A percentile compares a stretch with the other conserved stretches of the same genome.
These are phyloP conservation scores for Xylogone sp. DNA, from an alignment of 2,329 filamentous ascomycete species.

Conservation along the genomic window DNA sequence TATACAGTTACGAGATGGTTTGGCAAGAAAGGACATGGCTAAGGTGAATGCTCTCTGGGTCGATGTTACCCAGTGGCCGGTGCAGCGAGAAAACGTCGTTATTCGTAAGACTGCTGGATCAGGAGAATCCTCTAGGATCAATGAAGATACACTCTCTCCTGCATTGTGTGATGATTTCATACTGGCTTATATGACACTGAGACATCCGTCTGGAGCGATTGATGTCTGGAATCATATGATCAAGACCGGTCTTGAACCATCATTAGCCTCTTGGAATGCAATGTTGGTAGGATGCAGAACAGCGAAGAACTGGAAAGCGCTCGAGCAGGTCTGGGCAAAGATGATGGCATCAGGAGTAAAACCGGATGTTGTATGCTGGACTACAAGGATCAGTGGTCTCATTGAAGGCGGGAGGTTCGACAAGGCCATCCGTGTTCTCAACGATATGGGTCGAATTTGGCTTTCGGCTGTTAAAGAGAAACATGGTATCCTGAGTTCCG, in stretches of 20 bases:
- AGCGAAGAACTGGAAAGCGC: slow-evolving; percentile 51
- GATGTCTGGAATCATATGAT: slow-evolving; percentile 55
- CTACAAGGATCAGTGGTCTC: slow-evolving; percentile 63
- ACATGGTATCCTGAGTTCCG: slow-evolving; percentile 13
- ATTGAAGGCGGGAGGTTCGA: slow-evolving; percentile 51
- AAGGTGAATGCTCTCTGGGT: slow-evolving; percentile 20
- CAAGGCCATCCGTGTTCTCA: slow-evolving; percentile 58
- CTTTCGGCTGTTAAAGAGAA: slow-evolving; percentile 17
- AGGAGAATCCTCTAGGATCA: not conserved
- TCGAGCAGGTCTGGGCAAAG: slow-evolving; percentile 65
- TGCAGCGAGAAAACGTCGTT: slow-evolving; percentile 1
- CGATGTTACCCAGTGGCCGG: slow-evolving; percentile 18
- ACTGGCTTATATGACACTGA: slow-evolving; percentile 40
- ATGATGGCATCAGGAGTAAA: slow-evolving; percentile 53
- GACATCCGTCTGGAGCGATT: slow-evolving; percentile 39
- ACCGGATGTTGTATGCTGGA: slow-evolving; percentile 67
- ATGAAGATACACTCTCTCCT: slow-evolving; percentile 12
- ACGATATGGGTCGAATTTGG: slow-evolving; percentile 65
- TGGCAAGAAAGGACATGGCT: slow-evolving; percentile 14
- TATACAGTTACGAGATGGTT: slow-evolving; percentile 18
- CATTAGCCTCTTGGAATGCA: slow-evolving; percentile 63
- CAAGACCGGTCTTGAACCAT: slow-evolving; percentile 51
- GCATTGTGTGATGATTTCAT: slow-evolving; percentile 42
- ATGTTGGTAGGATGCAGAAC: slow-evolving; percentile 70
- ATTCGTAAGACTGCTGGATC: not conserved